A percentile compares a stretch with the other conserved stretches of the same genome.
Evolutionary conservation across 495 filamentous ascomycete species (phyloP).

Genomic region (Venustampulla echinocandica): DNA sequence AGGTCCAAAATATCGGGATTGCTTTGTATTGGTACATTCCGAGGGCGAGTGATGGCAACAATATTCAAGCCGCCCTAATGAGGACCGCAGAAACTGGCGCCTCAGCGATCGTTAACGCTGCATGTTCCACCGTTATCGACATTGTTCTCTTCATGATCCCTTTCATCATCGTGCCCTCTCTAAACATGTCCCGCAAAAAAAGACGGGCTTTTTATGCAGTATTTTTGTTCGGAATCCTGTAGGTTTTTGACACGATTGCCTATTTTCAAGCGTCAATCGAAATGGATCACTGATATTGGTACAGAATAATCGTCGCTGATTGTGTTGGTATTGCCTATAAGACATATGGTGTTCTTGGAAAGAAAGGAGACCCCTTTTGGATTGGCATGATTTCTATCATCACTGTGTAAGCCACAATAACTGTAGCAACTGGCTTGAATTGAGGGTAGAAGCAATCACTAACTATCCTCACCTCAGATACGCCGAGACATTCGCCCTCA

Average conservation of each 20-base stretch:
- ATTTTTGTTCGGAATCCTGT: neutral
- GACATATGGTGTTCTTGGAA: neutral
- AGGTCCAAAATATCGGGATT: slow-evolving; percentile 1
- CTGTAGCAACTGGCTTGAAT: neutral
- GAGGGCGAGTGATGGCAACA: neutral
- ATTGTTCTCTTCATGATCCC: slow-evolving; percentile 1
- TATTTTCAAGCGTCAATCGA: neutral
- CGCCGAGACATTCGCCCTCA: neutral
- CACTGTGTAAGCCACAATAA: slow-evolving; percentile 1
- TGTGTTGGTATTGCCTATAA: slow-evolving; percentile 3
- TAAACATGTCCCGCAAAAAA: slow-evolving; percentile 1
- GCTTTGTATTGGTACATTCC: slow-evolving; percentile 2
- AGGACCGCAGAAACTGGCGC: neutral
- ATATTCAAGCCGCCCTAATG: slow-evolving; percentile 3
- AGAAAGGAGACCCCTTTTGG: neutral
- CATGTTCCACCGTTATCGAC: neutral
- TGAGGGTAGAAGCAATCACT: neutral
- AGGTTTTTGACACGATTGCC: neutral
- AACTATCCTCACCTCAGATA: neutral
- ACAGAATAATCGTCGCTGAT: neutral
- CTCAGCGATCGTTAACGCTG: slow-evolving; percentile 2
- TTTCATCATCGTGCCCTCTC: neutral
- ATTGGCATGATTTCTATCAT: slow-evolving; percentile 1
- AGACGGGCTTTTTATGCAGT: neutral
- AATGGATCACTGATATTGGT: neutral